Base-by-base conservation (phyloP, 2,329 filamentous ascomycete genomes). In the Westerdykella sp. region DNA sequence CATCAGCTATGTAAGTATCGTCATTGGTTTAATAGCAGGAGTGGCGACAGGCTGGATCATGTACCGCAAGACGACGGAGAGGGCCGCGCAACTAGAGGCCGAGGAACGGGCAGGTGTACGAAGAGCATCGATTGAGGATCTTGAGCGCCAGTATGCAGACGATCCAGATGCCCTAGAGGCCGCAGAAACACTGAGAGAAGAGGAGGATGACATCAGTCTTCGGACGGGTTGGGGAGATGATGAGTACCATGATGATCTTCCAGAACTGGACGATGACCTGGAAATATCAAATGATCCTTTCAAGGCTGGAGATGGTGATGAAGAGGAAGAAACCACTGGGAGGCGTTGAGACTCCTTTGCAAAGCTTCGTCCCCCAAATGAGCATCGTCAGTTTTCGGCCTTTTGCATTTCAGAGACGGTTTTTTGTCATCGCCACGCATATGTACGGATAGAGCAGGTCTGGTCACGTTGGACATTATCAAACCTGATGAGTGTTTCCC, bases 1-100 rank as follows among this genome's bases (percentile, higher is more conserved):
- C 22, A 73, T 97, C 57, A 95, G 93, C 68, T 95, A 95, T 64
- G 67, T 83, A 18, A 84, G 82, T 69, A 96, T 97, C 66, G 61
- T 80, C 12, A 66, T 90, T 45, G 85, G 87, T 22, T 78, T 79
- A 39, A 59, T 79, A 16, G 71, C 95, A 11, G 93, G 93, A 37
- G 70, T 84, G 16, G 76, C 73, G 21, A 89, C 93, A 2, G 91
- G 88, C 13, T 85, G 81, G 67, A 75, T 94, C 67, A 94, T 98
- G 63, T 98, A 95, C 71, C 77, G 77, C 56, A 75, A 73, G 48
- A 75, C 73, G 10, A 71, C 70, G 49, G 60, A 69, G 41, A 59
- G 73, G 59, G 78, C 79, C 47, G 56, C 67, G 9, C 60, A 74
- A 50, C 59, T 75, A 9, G 72, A 76, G 45, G 68, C 65, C 2